Evolutionary conservation across 2,329 filamentous ascomycete genomes (phyloP).

Genomic region (Ophiostoma piceae): DNA sequence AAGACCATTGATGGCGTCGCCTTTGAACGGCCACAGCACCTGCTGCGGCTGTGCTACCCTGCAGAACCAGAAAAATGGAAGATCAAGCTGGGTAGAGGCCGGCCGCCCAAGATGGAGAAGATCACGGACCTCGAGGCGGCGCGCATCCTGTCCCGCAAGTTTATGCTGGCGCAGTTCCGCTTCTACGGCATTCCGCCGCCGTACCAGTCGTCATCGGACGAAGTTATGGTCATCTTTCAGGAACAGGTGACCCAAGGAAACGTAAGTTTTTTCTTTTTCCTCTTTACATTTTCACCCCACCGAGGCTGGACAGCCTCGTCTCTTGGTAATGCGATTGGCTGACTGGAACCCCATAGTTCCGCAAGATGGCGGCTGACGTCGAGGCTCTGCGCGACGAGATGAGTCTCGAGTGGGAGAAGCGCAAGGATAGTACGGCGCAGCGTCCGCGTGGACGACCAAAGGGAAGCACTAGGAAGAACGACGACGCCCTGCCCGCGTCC

Average conservation of each 20-base stretch:
- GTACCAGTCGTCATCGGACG: constrained; percentile 28
- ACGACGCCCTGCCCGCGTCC: constrained; percentile 25
- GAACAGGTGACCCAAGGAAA: constrained; percentile 26
- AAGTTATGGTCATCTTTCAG: constrained; percentile 26
- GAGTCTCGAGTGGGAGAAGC: constrained; percentile 28
- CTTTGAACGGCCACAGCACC: constrained; percentile 28
- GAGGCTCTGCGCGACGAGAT: constrained; percentile 27
- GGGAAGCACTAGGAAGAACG: constrained; percentile 27
- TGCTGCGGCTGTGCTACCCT: constrained; percentile 29
- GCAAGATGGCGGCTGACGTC: constrained; percentile 27
- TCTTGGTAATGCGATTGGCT: constrained; percentile 6
- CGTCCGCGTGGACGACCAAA: constrained; percentile 28
- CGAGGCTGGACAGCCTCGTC: constrained; percentile 11
- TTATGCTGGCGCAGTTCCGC: constrained; percentile 28
- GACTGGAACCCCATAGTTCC: constrained; percentile 22
- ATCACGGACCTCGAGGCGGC: constrained; percentile 27
- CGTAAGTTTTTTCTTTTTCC: constrained; percentile 20
- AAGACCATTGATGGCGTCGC: constrained; percentile 28
- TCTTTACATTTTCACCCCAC: not conserved
- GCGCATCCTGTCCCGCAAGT: constrained; percentile 27
- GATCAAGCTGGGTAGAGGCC: constrained; percentile 29
- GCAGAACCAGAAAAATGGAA: constrained; percentile 28
- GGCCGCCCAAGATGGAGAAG: constrained; percentile 29
- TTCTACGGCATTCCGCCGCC: constrained; percentile 30
- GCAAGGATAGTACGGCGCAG: constrained; percentile 23